Evolutionary conservation across 306 rosid species (phyloP).

Genomic region (Adenanthera pavonina): DNA sequence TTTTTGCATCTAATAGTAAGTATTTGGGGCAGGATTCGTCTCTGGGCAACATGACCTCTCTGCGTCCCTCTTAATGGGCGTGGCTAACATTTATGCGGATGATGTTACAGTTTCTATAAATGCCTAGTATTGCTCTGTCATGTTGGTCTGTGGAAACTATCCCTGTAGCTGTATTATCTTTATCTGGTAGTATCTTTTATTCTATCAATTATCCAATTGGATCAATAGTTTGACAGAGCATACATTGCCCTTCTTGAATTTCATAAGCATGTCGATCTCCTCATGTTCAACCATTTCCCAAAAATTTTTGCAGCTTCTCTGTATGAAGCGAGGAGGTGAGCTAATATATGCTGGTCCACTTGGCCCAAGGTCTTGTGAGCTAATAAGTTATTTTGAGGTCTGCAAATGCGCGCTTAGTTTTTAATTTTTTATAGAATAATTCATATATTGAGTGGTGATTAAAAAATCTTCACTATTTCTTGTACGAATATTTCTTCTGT

Average conservation of each 20-base stretch:
- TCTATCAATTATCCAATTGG: slow-evolving; percentile 31
- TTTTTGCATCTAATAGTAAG: background rate
- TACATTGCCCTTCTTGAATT: slow-evolving; percentile 22
- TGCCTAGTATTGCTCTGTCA: background rate
- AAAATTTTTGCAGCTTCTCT: slow-evolving; percentile 73
- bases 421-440: slow-evolving; percentile 12
- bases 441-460: slow-evolving; percentile 33
- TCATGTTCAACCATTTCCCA: slow-evolving; percentile 35
- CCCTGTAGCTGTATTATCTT: slow-evolving; percentile 3
- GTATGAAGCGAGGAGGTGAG: slow-evolving; percentile 98
- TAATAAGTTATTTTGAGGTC: slow-evolving; percentile 91
- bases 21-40: background rate
- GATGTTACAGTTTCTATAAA: background rate
- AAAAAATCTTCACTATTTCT: slow-evolving; percentile 37
- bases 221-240: slow-evolving; percentile 23
- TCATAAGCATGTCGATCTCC: slow-evolving; percentile 30
- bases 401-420: slow-evolving; percentile 38
- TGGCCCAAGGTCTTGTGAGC: slow-evolving; percentile 86
- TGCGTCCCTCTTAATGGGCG: background rate
- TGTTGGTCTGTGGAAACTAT: background rate
- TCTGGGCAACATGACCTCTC: background rate
- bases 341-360: slow-evolving; percentile 99
- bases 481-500: slow-evolving; percentile 32
- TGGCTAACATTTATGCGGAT: background rate
- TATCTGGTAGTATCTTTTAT: background rate